Percentiles rank a stretch among this genome's conserved stretches.
Evolutionary conservation across 2,329 filamentous ascomycete species (phyloP).

Genomic region (Cordyceps sp.): DNA sequence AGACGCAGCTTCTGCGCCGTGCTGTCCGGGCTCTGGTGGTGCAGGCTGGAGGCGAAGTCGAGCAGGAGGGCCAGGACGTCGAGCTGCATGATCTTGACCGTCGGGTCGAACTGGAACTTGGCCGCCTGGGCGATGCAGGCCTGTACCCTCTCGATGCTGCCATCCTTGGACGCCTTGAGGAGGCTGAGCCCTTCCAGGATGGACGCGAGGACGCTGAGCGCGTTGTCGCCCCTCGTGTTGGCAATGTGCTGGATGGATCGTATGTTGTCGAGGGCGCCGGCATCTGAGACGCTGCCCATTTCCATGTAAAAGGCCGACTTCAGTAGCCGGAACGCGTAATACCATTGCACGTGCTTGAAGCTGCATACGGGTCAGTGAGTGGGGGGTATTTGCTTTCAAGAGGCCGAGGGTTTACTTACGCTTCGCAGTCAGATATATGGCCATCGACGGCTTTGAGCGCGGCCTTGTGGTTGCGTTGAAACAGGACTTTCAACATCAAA

Average conservation of each 20-base stretch:
- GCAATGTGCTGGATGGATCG: constrained; percentile 44
- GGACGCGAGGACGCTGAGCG: constrained; percentile 47
- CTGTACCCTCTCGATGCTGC: constrained; percentile 54
- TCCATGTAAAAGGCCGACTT: constrained; percentile 55
- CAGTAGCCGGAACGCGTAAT: constrained; percentile 61
- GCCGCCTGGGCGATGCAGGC: constrained; percentile 57
- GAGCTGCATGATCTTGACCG: constrained; percentile 48
- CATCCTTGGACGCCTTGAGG: constrained; percentile 44
- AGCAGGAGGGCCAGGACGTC: constrained; percentile 48
- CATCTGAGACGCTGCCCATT: constrained; percentile 41
- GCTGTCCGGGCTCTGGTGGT: constrained; percentile 40
- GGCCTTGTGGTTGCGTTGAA: constrained; percentile 54
- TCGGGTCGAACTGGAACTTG: constrained; percentile 51
- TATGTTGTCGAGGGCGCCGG: constrained; percentile 51
- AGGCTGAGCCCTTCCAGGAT: constrained; percentile 55
- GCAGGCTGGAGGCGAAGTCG: constrained; percentile 53
- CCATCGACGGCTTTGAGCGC: constrained; percentile 56
- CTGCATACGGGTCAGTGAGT: constrained; percentile 18
- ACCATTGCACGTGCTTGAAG: constrained; percentile 54
- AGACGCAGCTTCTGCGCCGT: constrained; percentile 42
- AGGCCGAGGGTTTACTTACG: constrained; percentile 22
- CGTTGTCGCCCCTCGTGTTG: constrained; percentile 40
- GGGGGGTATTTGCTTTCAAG: too few species aligned
- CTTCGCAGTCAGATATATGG: constrained; percentile 50
- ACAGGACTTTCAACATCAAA: constrained; percentile 51